phyloP scores from a whole-genome alignment of 192 early-diverging fungal species.

The Funneliformis geosporum region DNA sequence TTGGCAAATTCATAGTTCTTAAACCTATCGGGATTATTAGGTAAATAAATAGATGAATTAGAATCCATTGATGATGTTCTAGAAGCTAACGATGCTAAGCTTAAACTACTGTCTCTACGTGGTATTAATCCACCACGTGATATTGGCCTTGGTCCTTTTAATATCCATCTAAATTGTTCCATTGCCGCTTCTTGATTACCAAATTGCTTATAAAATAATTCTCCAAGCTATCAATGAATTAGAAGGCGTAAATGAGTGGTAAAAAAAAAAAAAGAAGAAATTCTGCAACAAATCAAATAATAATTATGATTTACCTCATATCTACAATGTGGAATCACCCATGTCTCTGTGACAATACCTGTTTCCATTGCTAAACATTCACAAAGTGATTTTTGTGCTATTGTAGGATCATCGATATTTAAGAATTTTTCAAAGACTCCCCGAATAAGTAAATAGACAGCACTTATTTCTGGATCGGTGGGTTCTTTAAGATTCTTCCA shows the following conservation, averaged over 20 bases:
- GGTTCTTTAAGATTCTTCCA: conserved; percentile 42
- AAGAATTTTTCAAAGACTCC: conserved; percentile 44
- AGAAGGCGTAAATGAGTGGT: not conserved
- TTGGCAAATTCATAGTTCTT: conserved; percentile 48
- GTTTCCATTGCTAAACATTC: conserved; percentile 44
- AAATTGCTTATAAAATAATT: conserved; percentile 43
- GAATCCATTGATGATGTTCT: conserved; percentile 2
- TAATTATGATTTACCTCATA: conserved; percentile 38
- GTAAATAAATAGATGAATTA: not conserved
- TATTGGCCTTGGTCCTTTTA: conserved; percentile 42
- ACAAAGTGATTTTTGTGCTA: conserved; percentile 40
- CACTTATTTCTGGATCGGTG: conserved; percentile 36
- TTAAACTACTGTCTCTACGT: conserved; percentile 26
- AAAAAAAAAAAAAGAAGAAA: not conserved
- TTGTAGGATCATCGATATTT: conserved; percentile 36
- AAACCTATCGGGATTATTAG: conserved; percentile 32
- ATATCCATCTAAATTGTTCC: conserved; percentile 48
- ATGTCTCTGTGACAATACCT: conserved; percentile 41
- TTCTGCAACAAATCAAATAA: not conserved
- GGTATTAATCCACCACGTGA: conserved; percentile 11
- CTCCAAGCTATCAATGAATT: conserved; percentile 35
- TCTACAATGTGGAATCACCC: conserved; percentile 46
- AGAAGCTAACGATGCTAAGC: conserved; percentile 7
- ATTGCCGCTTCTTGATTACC: conserved; percentile 41
- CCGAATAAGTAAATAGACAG: conserved; percentile 42